Evolutionary conservation across 495 filamentous ascomycete species (phyloP).

Genomic region (Neurospora sp.): DNA sequence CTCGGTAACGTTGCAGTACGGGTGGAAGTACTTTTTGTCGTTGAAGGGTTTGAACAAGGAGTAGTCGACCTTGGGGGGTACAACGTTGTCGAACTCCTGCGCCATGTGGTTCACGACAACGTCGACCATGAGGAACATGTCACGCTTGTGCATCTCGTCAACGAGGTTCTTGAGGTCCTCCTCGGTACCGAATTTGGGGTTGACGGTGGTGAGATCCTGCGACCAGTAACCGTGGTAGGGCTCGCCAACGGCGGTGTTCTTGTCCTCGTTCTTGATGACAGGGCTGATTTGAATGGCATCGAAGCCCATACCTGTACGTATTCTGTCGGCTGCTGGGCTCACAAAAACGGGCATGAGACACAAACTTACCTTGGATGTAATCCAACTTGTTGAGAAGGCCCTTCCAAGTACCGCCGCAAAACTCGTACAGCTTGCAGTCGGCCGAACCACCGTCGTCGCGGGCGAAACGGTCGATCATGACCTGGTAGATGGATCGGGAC

Average conservation of each 20-base stretch:
- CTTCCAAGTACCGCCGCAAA: constrained; percentile 67
- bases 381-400: constrained; percentile 24
- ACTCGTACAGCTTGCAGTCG: constrained; percentile 43
- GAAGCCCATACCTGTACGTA: constrained; percentile 67
- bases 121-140: constrained; percentile 70
- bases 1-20: constrained; percentile 52
- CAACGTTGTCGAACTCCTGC: constrained; percentile 36
- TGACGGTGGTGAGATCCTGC: constrained; percentile 52
- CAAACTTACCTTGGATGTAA: constrained; percentile 21
- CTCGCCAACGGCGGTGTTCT: constrained; percentile 38
- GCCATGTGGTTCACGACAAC: constrained; percentile 73
- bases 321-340: background rate
- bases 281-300: constrained; percentile 77
- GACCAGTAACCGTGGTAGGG: constrained; percentile 74
- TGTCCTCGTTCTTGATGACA: constrained; percentile 50
- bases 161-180: constrained; percentile 53
- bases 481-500: constrained; percentile 58
- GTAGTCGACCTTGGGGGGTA: constrained; percentile 47
- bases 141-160: constrained; percentile 49
- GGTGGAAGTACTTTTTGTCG: constrained; percentile 54
- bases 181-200: constrained; percentile 54
- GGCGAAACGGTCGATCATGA: constrained; percentile 67
- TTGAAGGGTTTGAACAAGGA: constrained; percentile 59
- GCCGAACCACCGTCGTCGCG: constrained; percentile 48
- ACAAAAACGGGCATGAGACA: background rate